Evolutionary conservation across 192 early-diverging fungal genomes (phyloP).

Genomic region (Jimgerdemannia flammicorona): DNA sequence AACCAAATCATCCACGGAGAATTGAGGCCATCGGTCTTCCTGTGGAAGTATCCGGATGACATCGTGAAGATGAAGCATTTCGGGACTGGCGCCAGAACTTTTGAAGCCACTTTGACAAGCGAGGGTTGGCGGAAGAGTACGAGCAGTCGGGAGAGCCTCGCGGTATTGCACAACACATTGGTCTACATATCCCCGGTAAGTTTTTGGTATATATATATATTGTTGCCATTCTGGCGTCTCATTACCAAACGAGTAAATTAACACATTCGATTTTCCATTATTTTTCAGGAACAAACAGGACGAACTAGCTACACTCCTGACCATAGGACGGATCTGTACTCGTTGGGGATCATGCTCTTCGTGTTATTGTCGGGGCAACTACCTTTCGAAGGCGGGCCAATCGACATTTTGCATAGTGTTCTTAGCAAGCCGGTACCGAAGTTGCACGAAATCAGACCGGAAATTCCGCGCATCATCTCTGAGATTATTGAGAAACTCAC

Average conservation of each 20-base stretch:
- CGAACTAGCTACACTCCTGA: conserved; percentile 28
- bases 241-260: conserved; percentile 16
- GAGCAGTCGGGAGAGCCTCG: too few relatives aligned
- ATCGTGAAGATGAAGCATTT: neutral
- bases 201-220: conserved; percentile 16
- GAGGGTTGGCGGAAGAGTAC: too few relatives aligned
- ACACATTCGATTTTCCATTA: conserved; percentile 19
- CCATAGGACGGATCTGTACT: conserved; percentile 30
- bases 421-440: conserved; percentile 18
- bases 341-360: conserved; percentile 27
- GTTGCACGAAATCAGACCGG: conserved; percentile 20
- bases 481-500: conserved; percentile 31
- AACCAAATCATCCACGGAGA: conserved; percentile 25
- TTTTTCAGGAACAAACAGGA: conserved; percentile 30
- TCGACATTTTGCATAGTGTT: conserved; percentile 26
- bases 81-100: too few relatives aligned
- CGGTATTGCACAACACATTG: too few relatives aligned
- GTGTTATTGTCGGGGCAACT: conserved; percentile 15
- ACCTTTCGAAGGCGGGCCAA: conserved; percentile 26
- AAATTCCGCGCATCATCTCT: conserved; percentile 19
- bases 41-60: conserved; percentile 23
- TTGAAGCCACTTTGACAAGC: too few relatives aligned
- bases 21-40: conserved; percentile 15
- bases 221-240: conserved; percentile 17
- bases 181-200: neutral